These are phyloP conservation scores for Pleochaeta shiraiana DNA, from an alignment of 2,329 filamentous ascomycete species.

Conservation along the genomic window DNA sequence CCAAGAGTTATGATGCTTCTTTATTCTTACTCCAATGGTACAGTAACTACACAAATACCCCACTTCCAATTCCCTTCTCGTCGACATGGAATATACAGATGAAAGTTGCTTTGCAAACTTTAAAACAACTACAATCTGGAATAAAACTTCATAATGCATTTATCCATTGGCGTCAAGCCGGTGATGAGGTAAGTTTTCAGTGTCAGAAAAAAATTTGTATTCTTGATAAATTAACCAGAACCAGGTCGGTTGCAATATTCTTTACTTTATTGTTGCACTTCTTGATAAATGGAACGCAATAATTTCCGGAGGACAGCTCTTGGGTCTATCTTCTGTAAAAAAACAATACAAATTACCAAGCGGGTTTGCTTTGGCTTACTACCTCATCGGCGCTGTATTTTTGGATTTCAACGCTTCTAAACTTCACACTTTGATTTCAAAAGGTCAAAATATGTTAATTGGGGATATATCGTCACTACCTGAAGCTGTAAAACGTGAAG, in stretches of 20 bases:
- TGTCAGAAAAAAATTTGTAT: neutral
- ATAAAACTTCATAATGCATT: slow-evolving; percentile 9
- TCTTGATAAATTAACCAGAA: neutral
- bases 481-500: slow-evolving; percentile 6
- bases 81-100: slow-evolving; percentile 24
- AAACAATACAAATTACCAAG: slow-evolving; percentile 6
- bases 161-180: slow-evolving; percentile 9
- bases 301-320: slow-evolving; percentile 6
- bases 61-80: slow-evolving; percentile 29
- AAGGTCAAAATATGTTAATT: slow-evolving; percentile 7
- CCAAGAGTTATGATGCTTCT: slow-evolving; percentile 22
- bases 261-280: slow-evolving; percentile 9
- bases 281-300: slow-evolving; percentile 10
- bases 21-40: slow-evolving; percentile 23
- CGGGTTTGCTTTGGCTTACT: slow-evolving; percentile 8
- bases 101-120: slow-evolving; percentile 8
- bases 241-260: slow-evolving; percentile 10
- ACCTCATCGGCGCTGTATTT: slow-evolving; percentile 8
- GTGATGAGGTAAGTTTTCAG: slow-evolving; percentile 7
- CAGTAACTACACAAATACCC: slow-evolving; percentile 26
- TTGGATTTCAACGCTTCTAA: slow-evolving; percentile 8
- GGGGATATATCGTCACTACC: slow-evolving; percentile 6
- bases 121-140: slow-evolving; percentile 7
- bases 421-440: slow-evolving; percentile 6
- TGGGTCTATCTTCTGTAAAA: slow-evolving; percentile 5